Evolutionary conservation across 768 basidiomycete genomes (phyloP).

Genomic region (Leccinellum luteum): DNA sequence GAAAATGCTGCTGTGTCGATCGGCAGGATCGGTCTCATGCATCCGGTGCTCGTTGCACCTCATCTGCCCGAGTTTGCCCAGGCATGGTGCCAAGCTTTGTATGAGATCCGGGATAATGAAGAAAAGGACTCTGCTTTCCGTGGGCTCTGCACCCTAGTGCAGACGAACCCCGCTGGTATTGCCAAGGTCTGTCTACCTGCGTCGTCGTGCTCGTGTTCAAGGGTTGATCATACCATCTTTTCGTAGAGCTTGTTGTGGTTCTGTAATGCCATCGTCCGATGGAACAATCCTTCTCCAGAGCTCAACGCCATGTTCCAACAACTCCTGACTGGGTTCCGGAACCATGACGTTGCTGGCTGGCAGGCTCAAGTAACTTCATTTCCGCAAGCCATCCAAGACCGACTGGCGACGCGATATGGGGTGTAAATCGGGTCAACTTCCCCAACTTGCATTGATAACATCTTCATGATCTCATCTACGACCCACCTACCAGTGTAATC

Average conservation of each 20-base stretch:
- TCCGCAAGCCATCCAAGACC: constrained; percentile 86
- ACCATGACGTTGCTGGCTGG: constrained; percentile 85
- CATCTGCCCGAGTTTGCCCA: constrained; percentile 88
- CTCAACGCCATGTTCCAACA: constrained; percentile 93
- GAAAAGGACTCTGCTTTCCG: constrained; percentile 99
- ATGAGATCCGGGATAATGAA: constrained; percentile 98
- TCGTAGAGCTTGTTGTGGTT: constrained; percentile 90
- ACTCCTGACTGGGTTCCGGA: constrained; percentile 86
- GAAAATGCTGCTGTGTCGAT: constrained; percentile 99
- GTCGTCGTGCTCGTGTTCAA: neutral
- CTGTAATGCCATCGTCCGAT: constrained; percentile 95
- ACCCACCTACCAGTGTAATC: constrained; percentile 11
- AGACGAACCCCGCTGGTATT: constrained; percentile 91
- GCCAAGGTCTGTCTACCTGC: constrained; percentile 66
- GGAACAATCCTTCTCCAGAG: constrained; percentile 90
- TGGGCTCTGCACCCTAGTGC: constrained; percentile 93
- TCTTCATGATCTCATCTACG: constrained; percentile 17
- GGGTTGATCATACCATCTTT: constrained; percentile 1
- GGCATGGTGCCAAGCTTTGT: constrained; percentile 95
- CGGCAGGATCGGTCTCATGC: constrained; percentile 92
- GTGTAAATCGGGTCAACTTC: constrained; percentile 50
- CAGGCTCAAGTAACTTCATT: constrained; percentile 75
- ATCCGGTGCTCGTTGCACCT: constrained; percentile 84
- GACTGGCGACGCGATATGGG: constrained; percentile 82
- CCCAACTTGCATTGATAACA: neutral